Conservation (phyloP, 23 red algal species). For the Gracilaria gracilis region DNA sequence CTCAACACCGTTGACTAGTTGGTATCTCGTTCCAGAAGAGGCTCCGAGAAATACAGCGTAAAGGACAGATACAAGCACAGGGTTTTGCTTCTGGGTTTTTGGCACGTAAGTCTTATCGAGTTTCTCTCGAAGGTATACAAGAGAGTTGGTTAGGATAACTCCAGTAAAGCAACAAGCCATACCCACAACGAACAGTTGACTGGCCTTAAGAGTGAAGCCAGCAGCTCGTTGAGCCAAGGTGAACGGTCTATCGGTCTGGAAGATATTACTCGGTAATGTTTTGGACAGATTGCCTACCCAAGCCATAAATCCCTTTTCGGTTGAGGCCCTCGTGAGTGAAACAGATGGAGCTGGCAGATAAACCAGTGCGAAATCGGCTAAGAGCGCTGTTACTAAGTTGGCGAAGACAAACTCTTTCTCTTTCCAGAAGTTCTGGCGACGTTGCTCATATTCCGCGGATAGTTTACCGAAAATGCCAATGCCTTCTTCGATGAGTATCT, state of each 20-base stretch:
- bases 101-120: constrained; percentile 60
- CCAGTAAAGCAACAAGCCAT: constrained; percentile 86
- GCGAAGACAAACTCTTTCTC: constrained; percentile 98
- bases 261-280: constrained; percentile 90
- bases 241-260: constrained; percentile 92
- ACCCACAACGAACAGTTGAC: constrained; percentile 88
- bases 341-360: constrained; percentile 95
- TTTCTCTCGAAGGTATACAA: constrained; percentile 76
- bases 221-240: constrained; percentile 86
- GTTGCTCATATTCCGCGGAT: constrained; percentile 94
- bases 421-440: constrained; percentile 83
- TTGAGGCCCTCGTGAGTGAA: constrained; percentile 17
- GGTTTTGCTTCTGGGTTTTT: constrained; percentile 79
- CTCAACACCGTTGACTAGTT: constrained; percentile 98
- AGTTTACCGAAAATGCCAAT: constrained; percentile 97
- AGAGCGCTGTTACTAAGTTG: constrained; percentile 93
- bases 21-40: constrained; percentile 87
- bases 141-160: constrained; percentile 73
- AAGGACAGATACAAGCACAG: constrained; percentile 69
- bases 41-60: constrained; percentile 94
- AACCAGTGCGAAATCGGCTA: constrained; percentile 96
- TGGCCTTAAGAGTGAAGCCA: constrained; percentile 79
- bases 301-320: constrained; percentile 40
- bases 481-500: constrained; percentile 96
- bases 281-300: constrained; percentile 56